A percentile compares a stretch with the other conserved stretches of the same genome.
phyloP scores from a whole-genome alignment of 2,329 filamentous ascomycete genomes.

The Magnaporthiopsis poae region DNA sequence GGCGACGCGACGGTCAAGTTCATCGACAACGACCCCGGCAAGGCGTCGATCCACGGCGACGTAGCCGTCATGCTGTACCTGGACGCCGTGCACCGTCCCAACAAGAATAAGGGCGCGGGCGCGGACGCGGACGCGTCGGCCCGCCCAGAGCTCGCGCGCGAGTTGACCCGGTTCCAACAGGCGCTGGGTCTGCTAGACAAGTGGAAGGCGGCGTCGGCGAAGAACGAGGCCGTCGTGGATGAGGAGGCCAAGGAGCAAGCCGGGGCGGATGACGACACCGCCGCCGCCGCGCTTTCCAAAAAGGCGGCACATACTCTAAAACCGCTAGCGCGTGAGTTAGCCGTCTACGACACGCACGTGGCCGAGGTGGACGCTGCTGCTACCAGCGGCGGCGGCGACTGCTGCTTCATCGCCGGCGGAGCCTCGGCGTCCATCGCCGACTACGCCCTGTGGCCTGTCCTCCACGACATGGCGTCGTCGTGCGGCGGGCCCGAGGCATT shows the following conservation, averaged over 20 bases:
- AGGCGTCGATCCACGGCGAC: conserved; percentile 39
- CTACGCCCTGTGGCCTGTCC: conserved; percentile 47
- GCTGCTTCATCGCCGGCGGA: conserved; percentile 34
- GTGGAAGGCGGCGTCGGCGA: conserved; percentile 20
- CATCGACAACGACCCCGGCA: conserved; percentile 42
- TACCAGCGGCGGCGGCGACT: conserved; percentile 8
- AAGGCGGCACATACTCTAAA: conserved; percentile 12
- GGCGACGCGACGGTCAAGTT: conserved; percentile 32
- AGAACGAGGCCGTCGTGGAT: background rate
- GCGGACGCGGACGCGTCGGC: conserved; percentile 14
- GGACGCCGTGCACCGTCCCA: conserved; percentile 38
- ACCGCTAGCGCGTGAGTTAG: conserved; percentile 24
- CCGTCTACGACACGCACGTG: conserved; percentile 30
- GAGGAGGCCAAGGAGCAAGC: background rate
- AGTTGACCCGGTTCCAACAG: conserved; percentile 33
- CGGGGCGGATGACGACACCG: background rate
- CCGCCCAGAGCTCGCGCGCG: conserved; percentile 23
- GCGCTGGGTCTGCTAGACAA: conserved; percentile 27
- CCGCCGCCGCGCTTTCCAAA: too few relatives aligned
- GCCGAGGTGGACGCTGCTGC: conserved; percentile 17
- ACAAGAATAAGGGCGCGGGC: conserved; percentile 12
- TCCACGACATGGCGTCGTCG: conserved; percentile 34
- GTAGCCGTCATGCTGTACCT: conserved; percentile 50
- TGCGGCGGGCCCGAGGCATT: conserved; percentile 22
- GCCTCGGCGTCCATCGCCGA: conserved; percentile 35